Base-by-base conservation (phyloP, 106 monocot species). In the Dendrobium nobile region DNA sequence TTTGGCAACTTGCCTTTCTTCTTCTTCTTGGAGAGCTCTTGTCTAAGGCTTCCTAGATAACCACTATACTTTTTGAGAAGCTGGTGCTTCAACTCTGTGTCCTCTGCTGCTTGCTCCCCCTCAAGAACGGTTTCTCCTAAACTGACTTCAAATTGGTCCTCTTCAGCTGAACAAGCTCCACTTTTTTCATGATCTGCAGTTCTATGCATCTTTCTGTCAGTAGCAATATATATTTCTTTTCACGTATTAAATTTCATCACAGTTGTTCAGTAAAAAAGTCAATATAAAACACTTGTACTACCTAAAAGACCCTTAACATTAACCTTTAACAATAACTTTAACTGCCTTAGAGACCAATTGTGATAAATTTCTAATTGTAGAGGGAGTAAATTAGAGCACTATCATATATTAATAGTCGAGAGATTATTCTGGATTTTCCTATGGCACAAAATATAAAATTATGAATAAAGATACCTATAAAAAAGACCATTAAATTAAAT, bases 1-100 rank as follows among this genome's bases (percentile, higher is more conserved):
- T 84, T 84, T 0, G 87, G 87, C 1, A 87, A 84, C 77, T 87
- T 87, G 33, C 84, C 84, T 79, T 84, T 83, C 84, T 87, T 83
- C 43, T 81, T 83, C 80, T 87, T 84, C 47, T 87, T 84, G 43
- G 87, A 83, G 20, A 87, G 78, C 37, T 84, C 84, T 37, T 86
- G 86, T 28, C 80, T 51, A 1, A 86, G 80, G 73, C 86, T 83
- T 41, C 86, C 80, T 70, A 86, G 31, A 20, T 77, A 83, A 10
- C 86, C 86, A 43, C 86, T 83, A 72, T 86, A 86, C 72, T 86
- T 86, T 67, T 77, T 86, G 4, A 86, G 42, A 11, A 86, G 80
- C 43, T 83, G 86, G 67, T 77, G 82, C 77, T 83, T 86, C 27
- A 86, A 80, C 41, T 86, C 86, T 48, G 58, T 80, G 72, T 86